Percentiles rank a stretch among this genome's conserved stretches.
Evolutionary conservation across 306 rosid genomes (phyloP).

Genomic region (Senna tora): DNA sequence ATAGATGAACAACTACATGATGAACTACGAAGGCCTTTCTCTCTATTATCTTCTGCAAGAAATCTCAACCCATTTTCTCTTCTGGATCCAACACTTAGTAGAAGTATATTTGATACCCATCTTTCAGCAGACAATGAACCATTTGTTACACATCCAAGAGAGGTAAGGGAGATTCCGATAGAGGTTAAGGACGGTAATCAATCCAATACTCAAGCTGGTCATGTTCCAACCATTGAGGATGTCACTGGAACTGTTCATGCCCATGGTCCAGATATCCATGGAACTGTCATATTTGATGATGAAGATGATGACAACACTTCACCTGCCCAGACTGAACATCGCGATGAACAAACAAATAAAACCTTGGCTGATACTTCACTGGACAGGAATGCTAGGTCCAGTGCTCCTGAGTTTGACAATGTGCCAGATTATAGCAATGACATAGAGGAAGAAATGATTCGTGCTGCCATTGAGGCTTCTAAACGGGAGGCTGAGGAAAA

Average conservation of each 20-base stretch:
- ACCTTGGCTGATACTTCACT: slow-evolving; percentile 40
- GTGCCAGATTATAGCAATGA: slow-evolving; percentile 53
- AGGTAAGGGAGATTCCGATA: slow-evolving; percentile 69
- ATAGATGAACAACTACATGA: slow-evolving; percentile 51
- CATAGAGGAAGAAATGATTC: slow-evolving; percentile 78
- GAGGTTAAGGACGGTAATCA: slow-evolving; percentile 58
- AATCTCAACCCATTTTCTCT: slow-evolving; percentile 45
- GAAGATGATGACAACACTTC: slow-evolving; percentile 52
- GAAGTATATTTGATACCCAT: slow-evolving; percentile 41
- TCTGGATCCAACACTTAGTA: slow-evolving; percentile 43
- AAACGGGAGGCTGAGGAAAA: slow-evolving; percentile 51
- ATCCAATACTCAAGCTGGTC: slow-evolving; percentile 51
- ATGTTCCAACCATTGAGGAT: slow-evolving; percentile 56
- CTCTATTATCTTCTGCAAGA: slow-evolving; percentile 46
- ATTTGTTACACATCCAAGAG: slow-evolving; percentile 62
- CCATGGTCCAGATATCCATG: slow-evolving; percentile 44
- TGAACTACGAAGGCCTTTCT: slow-evolving; percentile 44
- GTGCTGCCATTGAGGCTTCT: slow-evolving; percentile 79
- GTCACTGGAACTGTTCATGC: slow-evolving; percentile 51
- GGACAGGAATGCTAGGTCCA: slow-evolving; percentile 36
- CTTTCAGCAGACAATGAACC: slow-evolving; percentile 46
- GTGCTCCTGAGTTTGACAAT: slow-evolving; percentile 50
- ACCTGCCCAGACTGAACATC: slow-evolving; percentile 35
- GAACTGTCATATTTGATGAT: slow-evolving; percentile 55
- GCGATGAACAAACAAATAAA: slow-evolving; percentile 23